Conservation (phyloP, 495 filamentous ascomycete genomes). For the Trichoderma asperelloides region DNA sequence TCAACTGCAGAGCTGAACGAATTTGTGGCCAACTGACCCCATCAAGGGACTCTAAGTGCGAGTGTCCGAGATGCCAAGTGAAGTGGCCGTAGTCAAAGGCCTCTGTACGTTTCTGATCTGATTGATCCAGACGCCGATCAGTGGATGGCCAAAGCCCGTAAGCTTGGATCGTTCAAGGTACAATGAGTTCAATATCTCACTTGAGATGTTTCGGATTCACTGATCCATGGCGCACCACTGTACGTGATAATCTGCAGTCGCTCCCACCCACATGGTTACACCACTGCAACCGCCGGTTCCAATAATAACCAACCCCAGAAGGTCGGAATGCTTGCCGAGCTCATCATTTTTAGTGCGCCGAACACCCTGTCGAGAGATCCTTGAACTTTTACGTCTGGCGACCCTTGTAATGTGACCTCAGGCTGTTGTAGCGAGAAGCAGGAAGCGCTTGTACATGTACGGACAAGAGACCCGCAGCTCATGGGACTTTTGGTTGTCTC, state of each 20-base stretch:
- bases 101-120: neutral
- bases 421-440: neutral
- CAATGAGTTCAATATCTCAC: neutral
- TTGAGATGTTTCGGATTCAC: slow-evolving; percentile 1
- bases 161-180: neutral
- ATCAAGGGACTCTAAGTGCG: neutral
- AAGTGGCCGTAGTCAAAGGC: neutral
- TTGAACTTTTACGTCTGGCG: neutral
- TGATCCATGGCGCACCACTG: neutral
- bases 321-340: slow-evolving; percentile 7
- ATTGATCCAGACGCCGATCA: neutral
- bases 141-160: neutral
- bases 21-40: neutral
- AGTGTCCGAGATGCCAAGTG: neutral
- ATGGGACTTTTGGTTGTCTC: slow-evolving; percentile 7
- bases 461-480: neutral
- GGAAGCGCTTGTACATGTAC: neutral
- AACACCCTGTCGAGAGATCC: slow-evolving; percentile 5
- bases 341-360: slow-evolving; percentile 7
- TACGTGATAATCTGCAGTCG: slow-evolving; percentile 1
- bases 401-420: slow-evolving; percentile 1
- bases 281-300: slow-evolving; percentile 3
- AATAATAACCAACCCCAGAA: slow-evolving; percentile 9
- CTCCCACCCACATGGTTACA: slow-evolving; percentile 8
- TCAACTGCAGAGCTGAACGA: neutral